phyloP scores from a whole-genome alignment of 2,329 filamentous ascomycete genomes.

The Xylariaceae sp. region DNA sequence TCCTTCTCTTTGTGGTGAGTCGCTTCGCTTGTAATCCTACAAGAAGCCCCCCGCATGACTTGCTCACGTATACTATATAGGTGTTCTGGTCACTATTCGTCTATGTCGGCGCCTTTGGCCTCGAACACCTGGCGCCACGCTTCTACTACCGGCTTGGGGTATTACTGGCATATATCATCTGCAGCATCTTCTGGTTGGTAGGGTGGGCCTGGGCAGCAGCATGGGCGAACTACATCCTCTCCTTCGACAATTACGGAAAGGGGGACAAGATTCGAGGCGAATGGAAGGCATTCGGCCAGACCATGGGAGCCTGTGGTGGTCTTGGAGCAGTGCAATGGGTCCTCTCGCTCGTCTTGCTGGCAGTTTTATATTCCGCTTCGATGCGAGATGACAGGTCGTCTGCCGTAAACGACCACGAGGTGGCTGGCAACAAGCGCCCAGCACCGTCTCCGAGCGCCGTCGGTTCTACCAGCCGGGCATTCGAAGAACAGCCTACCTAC shows the following conservation, averaged over 20 bases:
- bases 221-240: slow-evolving; percentile 22
- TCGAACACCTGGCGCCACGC: slow-evolving; percentile 29
- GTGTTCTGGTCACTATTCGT: slow-evolving; percentile 28
- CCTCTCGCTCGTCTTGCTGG: slow-evolving; percentile 29
- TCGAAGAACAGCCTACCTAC: no score
- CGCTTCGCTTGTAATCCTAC: slow-evolving; percentile 19
- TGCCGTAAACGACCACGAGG: slow-evolving; percentile 18
- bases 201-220: slow-evolving; percentile 35
- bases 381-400: slow-evolving; percentile 14
- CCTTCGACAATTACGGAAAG: slow-evolving; percentile 15
- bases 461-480: no score
- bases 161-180: slow-evolving; percentile 28
- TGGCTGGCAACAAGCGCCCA: no score
- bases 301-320: slow-evolving; percentile 31
- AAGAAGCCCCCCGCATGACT: slow-evolving; percentile 12
- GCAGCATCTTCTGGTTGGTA: slow-evolving; percentile 36
- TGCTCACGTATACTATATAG: slow-evolving; percentile 23
- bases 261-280: slow-evolving; percentile 4
- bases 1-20: slow-evolving; percentile 41
- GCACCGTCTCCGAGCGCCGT: no score
- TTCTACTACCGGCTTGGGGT: slow-evolving; percentile 32
- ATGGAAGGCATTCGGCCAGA: slow-evolving; percentile 22
- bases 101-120: slow-evolving; percentile 10
- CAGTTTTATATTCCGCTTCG: slow-evolving; percentile 31
- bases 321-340: slow-evolving; percentile 36